Base-by-base conservation (phyloP, 768 basidiomycete genomes). In the Phlebiopsis gigantea region DNA sequence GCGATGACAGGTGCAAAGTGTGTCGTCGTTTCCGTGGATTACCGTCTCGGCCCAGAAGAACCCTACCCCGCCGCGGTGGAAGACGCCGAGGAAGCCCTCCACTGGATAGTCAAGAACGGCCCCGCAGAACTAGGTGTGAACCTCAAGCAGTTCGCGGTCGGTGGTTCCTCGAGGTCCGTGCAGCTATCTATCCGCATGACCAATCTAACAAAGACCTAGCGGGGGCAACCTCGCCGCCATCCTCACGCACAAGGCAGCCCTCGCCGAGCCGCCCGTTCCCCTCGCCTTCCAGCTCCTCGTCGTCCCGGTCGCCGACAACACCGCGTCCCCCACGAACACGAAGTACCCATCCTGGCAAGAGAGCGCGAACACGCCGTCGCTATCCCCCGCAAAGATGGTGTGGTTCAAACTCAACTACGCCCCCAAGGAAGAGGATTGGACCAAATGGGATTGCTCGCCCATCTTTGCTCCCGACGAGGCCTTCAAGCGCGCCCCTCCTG, bases 351-450 rank as follows among this genome's bases (percentile, higher is more conserved):
- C 77, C 24, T 88, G 87, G 86, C 69, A 68, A 7, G 76, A 79
- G 58, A 85, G 85, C 63, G 71, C 73, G 25, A 65, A 82, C 49
- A 78, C 85, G 0, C 78, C 82, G 1, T 82, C 84, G 76, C 77
- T 90, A 30, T 68, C 71, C 2, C 83, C 80, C 1, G 79, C 61
- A 4, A 81, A 83, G 56, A 90, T 90, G 88, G 61, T 79, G 17
- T 91, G 88, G 89, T 90, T 86, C 79, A 72, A 80, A 28, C 66
- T 75, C 47, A 81, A 84, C 62, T 91, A 90, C 66, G 74, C 87
- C 10, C 86, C 88, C 0, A 80, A 84, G 56, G 65, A 76, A 58
- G 75, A 69, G 39, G 85, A 88, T 55, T 76, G 79, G 72, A 71
- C 72, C 0, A 81, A 83, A 48, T 88, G 85, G 84, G 83, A 85